Evolutionary conservation across 2,329 filamentous ascomycete genomes (phyloP).

Genomic region (Parastagonospora nodorum): DNA sequence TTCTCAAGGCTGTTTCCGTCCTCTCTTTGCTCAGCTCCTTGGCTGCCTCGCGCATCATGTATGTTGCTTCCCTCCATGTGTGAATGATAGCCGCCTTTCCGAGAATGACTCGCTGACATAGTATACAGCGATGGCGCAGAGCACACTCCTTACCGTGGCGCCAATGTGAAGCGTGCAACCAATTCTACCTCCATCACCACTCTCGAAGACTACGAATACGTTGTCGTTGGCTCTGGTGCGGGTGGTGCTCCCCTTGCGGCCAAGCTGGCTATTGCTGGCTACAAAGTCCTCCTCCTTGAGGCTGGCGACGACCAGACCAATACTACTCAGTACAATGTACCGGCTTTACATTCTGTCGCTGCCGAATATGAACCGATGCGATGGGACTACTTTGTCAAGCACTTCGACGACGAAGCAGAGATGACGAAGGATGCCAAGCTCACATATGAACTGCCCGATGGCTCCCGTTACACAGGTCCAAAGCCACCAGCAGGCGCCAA

Average conservation of each 20-base stretch:
- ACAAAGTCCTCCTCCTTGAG: constrained; percentile 63
- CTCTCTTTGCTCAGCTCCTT: constrained; percentile 12
- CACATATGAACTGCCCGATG: constrained; percentile 46
- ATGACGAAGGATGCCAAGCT: constrained; percentile 62
- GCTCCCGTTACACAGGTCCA: constrained; percentile 56
- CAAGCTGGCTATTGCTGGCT: constrained; percentile 60
- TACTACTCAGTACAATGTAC: constrained; percentile 55
- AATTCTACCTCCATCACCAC: constrained; percentile 13
- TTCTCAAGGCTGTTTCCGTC: constrained; percentile 7
- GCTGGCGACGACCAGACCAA: constrained; percentile 62
- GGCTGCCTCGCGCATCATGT: constrained; percentile 18
- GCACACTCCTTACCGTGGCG: constrained; percentile 22
- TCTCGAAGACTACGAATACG: constrained; percentile 59
- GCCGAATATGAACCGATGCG: constrained; percentile 59
- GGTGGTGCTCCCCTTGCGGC: constrained; percentile 64
- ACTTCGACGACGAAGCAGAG: constrained; percentile 59
- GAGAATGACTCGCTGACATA: neutral
- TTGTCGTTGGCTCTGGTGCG: constrained; percentile 64
- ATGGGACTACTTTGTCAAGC: constrained; percentile 67
- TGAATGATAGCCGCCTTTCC: neutral
- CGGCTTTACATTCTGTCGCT: constrained; percentile 58
- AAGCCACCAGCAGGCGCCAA: constrained; percentile 57
- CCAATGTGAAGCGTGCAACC: constrained; percentile 23
- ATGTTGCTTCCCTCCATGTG: constrained; percentile 1
- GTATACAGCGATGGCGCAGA: constrained; percentile 22